A percentile compares a stretch with the other conserved stretches of the same genome.
phyloP scores from a whole-genome alignment of 257 asterid genomes.

The Linaria vulgaris region DNA sequence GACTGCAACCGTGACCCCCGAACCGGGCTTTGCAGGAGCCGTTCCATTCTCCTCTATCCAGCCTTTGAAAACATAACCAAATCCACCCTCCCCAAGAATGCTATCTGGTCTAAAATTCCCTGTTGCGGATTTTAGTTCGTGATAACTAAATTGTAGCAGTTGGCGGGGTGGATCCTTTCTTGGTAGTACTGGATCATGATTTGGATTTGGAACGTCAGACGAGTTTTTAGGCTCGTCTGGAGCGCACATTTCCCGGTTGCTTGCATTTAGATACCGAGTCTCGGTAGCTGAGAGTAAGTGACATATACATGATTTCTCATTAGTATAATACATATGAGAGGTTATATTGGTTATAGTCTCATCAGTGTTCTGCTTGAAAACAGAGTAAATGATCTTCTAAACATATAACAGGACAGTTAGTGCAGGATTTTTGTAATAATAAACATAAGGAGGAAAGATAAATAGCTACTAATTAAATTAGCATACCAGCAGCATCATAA shows the following conservation, averaged over 20 bases:
- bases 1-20: conserved; percentile 90
- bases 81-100: conserved; percentile 97
- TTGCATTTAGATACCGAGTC: conserved; percentile 75
- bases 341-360: too few relatives aligned
- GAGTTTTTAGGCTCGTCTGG: conserved; percentile 66
- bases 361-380: too few relatives aligned
- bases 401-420: too few relatives aligned
- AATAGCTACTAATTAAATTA: background rate
- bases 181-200: conserved; percentile 32
- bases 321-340: too few relatives aligned
- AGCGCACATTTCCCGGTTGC: conserved; percentile 80
- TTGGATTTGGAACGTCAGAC: conserved; percentile 43
- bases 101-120: conserved; percentile 94
- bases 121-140: conserved; percentile 86
- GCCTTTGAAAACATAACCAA: conserved; percentile 92
- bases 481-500: conserved; percentile 85
- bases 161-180: conserved; percentile 50
- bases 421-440: too few relatives aligned
- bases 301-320: too few relatives aligned
- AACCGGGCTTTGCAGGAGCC: conserved; percentile 89
- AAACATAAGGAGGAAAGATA: conserved; percentile 3
- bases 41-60: conserved; percentile 98
- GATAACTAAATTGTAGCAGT: conserved; percentile 73
- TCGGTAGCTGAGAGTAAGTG: conserved; percentile 45
- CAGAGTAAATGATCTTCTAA: too few relatives aligned